Conservation (phyloP, 805 yeast species). For the Candida alai region DNA sequence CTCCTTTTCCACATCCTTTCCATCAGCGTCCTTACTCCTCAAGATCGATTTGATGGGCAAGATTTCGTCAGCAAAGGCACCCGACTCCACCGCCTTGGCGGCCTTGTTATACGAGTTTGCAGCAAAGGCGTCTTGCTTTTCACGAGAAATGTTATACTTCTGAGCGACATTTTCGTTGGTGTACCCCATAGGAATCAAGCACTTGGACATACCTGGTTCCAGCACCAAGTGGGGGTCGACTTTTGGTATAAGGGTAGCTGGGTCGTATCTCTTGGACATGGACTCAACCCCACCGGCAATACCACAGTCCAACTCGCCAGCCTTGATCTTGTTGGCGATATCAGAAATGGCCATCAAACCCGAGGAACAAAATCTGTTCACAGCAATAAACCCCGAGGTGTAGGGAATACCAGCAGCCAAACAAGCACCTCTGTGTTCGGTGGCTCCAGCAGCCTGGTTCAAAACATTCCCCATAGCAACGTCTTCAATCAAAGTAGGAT, state of each 20-base stretch:
- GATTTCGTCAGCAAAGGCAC: slow-evolving; percentile 85
- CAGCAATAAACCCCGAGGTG: slow-evolving; percentile 70
- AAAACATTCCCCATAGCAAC: slow-evolving; percentile 89
- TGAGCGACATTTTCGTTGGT: slow-evolving; percentile 89
- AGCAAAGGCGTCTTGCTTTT: slow-evolving; percentile 83
- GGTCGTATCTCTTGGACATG: slow-evolving; percentile 89
- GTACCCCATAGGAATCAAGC: slow-evolving; percentile 93
- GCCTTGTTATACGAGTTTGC: slow-evolving; percentile 86
- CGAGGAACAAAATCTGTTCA: slow-evolving; percentile 94
- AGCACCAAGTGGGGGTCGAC: slow-evolving; percentile 32
- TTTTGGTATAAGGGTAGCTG: slow-evolving; percentile 57
- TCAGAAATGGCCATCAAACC: slow-evolving; percentile 89
- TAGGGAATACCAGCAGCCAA: slow-evolving; percentile 89
- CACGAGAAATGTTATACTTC: slow-evolving; percentile 60
- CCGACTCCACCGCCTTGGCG: slow-evolving; percentile 61
- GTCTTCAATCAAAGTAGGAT: slow-evolving; percentile 63
- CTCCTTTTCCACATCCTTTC: slow-evolving; percentile 40
- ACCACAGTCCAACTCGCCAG: slow-evolving; percentile 89
- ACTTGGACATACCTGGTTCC: slow-evolving; percentile 46
- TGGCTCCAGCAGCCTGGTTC: slow-evolving; percentile 91
- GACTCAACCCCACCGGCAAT: slow-evolving; percentile 92
- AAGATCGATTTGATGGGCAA: slow-evolving; percentile 68
- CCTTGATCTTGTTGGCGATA: slow-evolving; percentile 79
- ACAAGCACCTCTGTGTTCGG: slow-evolving; percentile 89
- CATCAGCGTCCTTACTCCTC: slow-evolving; percentile 34